Base-by-base conservation (phyloP, 106 monocot genomes). In the Dioscorea dumetorum region DNA sequence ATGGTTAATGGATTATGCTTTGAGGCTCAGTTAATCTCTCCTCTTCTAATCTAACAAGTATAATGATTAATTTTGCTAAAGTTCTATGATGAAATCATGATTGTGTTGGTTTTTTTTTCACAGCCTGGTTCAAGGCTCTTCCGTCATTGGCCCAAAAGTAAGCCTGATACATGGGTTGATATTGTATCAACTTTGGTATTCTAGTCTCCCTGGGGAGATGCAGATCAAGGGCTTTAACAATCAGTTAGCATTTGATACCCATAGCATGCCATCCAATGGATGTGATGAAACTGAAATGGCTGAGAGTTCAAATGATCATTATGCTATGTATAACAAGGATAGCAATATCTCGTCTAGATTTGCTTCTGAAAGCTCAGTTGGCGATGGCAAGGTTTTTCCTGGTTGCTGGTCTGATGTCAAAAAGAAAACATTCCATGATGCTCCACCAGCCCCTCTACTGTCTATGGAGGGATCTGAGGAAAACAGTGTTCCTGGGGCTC, bases 111-210 rank as follows among this genome's bases (percentile, higher is more conserved):
- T 41, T 54, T 8, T 19, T 52, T 33, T 67, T 79, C 60, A 49
- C 73, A 93, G 93, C 64, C 85, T 93, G 77, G 67, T 86, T 52
- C 67, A 67, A 13, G 74, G 86, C 64, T 35, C 70, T 33, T 58
- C 68, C 61, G 21, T 53, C 63, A 77, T 48, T 31, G 83, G 81
- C 22, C 85, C 93, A 75, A 80, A 49, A 22, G 41, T 80, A 51
- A 81, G 84, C 59, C 72, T 91, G 34, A 66, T 91, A 24, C 73
- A 91, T 80, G 91, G 91, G 33, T 57, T 91, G 75, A 65, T 81
- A 66, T 73, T 82, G 23, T 91, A 82, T 76, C 82, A 87, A 57
- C 68, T 82, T 2, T 87, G 91, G 91, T 91, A 91, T 70, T 72
- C 79, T 66, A 66, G 71, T 60, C 76, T 91, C 34, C 86, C 86